A percentile compares a stretch with the other conserved stretches of the same genome.
These are phyloP conservation scores for Cryptosporidium sp. DNA, from an alignment of 169 alveolate species.

Conservation along the genomic window DNA sequence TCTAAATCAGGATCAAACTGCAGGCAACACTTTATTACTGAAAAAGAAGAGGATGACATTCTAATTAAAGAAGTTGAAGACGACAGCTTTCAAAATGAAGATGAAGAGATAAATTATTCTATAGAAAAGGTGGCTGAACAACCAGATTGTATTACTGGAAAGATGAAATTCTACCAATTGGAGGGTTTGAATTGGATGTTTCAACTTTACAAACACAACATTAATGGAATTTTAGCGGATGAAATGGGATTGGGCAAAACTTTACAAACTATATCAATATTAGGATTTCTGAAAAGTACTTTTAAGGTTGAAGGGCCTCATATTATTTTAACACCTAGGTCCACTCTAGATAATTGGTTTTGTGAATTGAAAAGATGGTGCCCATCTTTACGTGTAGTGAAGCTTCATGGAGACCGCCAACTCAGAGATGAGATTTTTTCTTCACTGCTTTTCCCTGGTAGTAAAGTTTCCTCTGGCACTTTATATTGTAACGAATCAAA, in stretches of 20 bases:
- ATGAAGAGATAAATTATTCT: constrained; percentile 17
- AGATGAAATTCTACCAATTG: constrained; percentile 86
- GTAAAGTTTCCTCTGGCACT: neutral
- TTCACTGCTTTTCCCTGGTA: constrained; percentile 80
- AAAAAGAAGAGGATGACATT: constrained; percentile 72
- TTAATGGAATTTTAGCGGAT: constrained; percentile 93
- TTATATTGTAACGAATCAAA: neutral
- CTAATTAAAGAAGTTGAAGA: constrained; percentile 51
- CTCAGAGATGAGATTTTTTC: constrained; percentile 87
- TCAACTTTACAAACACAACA: constrained; percentile 83
- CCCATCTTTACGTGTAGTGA: constrained; percentile 86
- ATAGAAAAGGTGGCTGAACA: constrained; percentile 48
- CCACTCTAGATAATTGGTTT: constrained; percentile 87
- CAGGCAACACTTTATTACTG: constrained; percentile 66
- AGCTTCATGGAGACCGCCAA: constrained; percentile 88
- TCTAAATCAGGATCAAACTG: constrained; percentile 4
- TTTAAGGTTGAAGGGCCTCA: constrained; percentile 81
- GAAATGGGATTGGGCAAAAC: constrained; percentile 94
- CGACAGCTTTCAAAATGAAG: constrained; percentile 13
- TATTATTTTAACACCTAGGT: constrained; percentile 86
- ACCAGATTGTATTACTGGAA: constrained; percentile 81
- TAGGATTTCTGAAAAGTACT: constrained; percentile 80
- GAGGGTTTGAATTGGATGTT: constrained; percentile 91
- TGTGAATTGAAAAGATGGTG: constrained; percentile 89
- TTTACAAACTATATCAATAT: constrained; percentile 86